A percentile compares a stretch with the other conserved stretches of the same genome.
Conservation (phyloP, 179 eudicot species). For the Carnegiea gigantea region DNA sequence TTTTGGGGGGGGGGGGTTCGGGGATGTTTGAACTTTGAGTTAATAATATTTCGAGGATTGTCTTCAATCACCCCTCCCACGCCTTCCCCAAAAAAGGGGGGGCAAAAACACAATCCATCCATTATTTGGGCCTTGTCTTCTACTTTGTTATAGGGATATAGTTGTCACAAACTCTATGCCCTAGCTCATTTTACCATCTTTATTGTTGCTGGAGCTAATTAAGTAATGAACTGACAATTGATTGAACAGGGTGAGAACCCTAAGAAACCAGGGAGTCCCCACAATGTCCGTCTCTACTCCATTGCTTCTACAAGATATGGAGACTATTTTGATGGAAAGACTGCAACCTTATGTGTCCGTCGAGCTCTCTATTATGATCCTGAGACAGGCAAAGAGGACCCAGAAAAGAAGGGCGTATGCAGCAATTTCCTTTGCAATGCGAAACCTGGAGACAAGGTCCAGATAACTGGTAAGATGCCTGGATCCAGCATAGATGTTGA, state of each 20-base stretch:
- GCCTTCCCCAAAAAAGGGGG: not conserved
- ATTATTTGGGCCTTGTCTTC: not conserved
- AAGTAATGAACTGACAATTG: not conserved
- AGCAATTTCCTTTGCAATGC: conserved; percentile 87
- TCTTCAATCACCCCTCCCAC: not conserved
- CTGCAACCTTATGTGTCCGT: conserved; percentile 88
- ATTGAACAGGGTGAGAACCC: conserved; percentile 83
- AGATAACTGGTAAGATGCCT: conserved; percentile 63
- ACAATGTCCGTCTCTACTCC: conserved; percentile 89
- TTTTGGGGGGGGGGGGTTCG: not conserved
- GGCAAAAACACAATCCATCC: not conserved
- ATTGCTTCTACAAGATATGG: conserved; percentile 94
- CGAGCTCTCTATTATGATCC: conserved; percentile 88
- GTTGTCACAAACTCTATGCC: not conserved
- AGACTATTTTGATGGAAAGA: conserved; percentile 86
- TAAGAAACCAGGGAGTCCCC: conserved; percentile 80
- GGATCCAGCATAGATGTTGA: not conserved
- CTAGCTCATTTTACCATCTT: not conserved
- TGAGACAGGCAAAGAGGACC: conserved; percentile 93
- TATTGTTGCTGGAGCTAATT: conserved; percentile 6
- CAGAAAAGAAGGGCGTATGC: conserved; percentile 77
- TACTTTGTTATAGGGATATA: not conserved
- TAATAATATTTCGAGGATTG: not conserved
- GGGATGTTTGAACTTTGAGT: not conserved
- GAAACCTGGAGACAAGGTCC: conserved; percentile 92